A percentile compares a stretch with the other conserved stretches of the same genome.
Conservation (phyloP, 140 eudicot genomes). For the Stevia rebaudiana region DNA sequence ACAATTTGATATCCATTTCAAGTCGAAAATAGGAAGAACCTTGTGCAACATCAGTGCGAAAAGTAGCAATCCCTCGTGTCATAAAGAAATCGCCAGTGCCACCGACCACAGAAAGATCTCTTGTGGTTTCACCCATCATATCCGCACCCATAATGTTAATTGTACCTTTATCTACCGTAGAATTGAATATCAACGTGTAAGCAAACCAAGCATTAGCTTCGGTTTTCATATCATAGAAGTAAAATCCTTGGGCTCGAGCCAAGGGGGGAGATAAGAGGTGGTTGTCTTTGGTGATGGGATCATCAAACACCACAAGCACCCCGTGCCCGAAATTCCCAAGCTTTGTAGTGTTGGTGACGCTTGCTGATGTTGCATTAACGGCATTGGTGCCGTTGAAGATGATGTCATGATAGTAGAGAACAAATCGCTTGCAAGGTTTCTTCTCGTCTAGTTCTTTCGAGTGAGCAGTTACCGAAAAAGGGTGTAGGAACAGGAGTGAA, state of each 20-base stretch:
- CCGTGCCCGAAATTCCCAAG: conserved; percentile 40
- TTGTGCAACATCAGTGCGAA: conserved; percentile 18
- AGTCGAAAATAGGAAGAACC: conserved; percentile 28
- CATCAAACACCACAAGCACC: conserved; percentile 48
- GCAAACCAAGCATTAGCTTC: conserved; percentile 49
- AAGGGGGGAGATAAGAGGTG: conserved; percentile 42
- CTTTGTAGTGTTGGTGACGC: conserved; percentile 20
- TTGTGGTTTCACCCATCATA: conserved; percentile 30
- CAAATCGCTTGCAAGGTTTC: conserved; percentile 53
- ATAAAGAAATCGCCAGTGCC: conserved; percentile 63
- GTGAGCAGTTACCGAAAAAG: conserved; percentile 5
- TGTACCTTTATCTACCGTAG: conserved; percentile 42
- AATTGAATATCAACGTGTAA: conserved; percentile 42
- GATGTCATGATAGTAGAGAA: conserved; percentile 52
- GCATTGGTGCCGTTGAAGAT: conserved; percentile 44
- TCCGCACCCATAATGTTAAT: conserved; percentile 60
- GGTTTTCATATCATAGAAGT: conserved; percentile 46
- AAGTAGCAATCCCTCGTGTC: conserved; percentile 49
- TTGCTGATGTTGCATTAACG: conserved; percentile 53
- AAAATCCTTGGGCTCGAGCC: conserved; percentile 60
- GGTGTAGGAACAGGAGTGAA: conserved; percentile 13
- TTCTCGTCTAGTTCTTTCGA: conserved; percentile 1
- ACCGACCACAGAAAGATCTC: conserved; percentile 54
- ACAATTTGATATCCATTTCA: conserved; percentile 38
- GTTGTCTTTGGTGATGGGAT: conserved; percentile 53